Evolutionary conservation across 331 rosid species (phyloP).

Genomic region (Rhamnella rubrinervis): DNA sequence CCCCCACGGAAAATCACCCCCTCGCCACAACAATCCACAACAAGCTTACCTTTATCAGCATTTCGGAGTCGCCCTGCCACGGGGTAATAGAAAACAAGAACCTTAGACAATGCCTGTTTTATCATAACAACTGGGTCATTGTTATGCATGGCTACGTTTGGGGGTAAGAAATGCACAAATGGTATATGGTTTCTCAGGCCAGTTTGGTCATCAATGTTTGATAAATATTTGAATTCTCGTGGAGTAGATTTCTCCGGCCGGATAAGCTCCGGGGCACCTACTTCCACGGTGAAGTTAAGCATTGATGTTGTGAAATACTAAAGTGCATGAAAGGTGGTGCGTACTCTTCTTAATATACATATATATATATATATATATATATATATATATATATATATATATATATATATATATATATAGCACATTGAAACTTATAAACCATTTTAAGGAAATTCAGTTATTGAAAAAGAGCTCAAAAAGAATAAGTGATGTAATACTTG

Average conservation of each 20-base stretch:
- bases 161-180: slow-evolving; percentile 26
- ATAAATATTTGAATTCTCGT: slow-evolving; percentile 13
- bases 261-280: slow-evolving; percentile 12
- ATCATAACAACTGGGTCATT: slow-evolving; percentile 11
- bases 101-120: slow-evolving; percentile 23
- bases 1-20: slow-evolving; percentile 28
- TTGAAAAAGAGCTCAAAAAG: too few relatives aligned
- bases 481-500: too few relatives aligned
- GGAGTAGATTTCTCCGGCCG: slow-evolving; percentile 17
- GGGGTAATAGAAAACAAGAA: slow-evolving; percentile 20
- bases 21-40: slow-evolving; percentile 23
- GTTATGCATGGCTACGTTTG: background rate
- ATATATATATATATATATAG: too few relatives aligned
- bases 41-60: slow-evolving; percentile 21
- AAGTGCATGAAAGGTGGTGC: too few relatives aligned
- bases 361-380: too few relatives aligned
- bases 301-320: background rate
- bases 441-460: too few relatives aligned
- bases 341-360: too few relatives aligned
- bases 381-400: too few relatives aligned
- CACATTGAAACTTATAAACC: too few relatives aligned
- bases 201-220: slow-evolving; percentile 31
- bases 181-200: slow-evolving; percentile 35
- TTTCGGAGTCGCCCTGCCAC: slow-evolving; percentile 23
- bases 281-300: slow-evolving; percentile 10